Percentiles rank a stretch among this genome's conserved stretches.
These are phyloP conservation scores for Fusarium equiseti DNA, from an alignment of 2,329 filamentous ascomycete genomes.

Conservation along the genomic window DNA sequence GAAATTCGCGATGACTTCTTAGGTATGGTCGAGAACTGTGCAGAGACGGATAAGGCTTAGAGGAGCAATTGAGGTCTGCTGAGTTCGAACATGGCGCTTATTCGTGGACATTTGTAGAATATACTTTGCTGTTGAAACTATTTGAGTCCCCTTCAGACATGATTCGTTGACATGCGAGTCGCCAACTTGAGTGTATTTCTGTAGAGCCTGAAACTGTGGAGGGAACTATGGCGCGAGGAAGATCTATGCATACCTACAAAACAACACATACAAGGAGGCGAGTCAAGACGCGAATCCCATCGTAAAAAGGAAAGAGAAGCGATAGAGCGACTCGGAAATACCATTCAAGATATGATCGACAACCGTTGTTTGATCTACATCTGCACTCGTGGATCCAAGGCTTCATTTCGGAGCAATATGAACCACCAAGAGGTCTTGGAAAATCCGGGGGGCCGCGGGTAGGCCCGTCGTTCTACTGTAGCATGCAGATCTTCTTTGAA, in stretches of 20 bases:
- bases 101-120: conserved; percentile 3
- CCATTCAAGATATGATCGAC: conserved; percentile 29
- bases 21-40: conserved; percentile 23
- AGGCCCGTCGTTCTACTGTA: conserved; percentile 22
- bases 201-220: not conserved
- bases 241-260: not conserved
- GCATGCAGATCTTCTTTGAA: conserved; percentile 2
- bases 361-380: conserved; percentile 19
- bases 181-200: not conserved
- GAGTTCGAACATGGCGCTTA: conserved; percentile 24
- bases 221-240: not conserved
- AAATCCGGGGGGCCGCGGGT: conserved; percentile 25
- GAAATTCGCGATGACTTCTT: conserved; percentile 6
- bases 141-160: not conserved
- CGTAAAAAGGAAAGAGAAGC: not conserved
- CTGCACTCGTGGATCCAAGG: conserved; percentile 10
- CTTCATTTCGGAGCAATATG: conserved; percentile 7
- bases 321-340: not conserved
- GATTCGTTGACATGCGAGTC: not conserved
- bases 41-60: conserved; percentile 1
- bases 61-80: conserved; percentile 11
- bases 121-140: not conserved
- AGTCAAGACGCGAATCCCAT: conserved; percentile 7
- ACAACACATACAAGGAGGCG: conserved; percentile 2
- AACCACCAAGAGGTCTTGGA: conserved; percentile 3